Evolutionary conservation across 2,329 filamentous ascomycete species (phyloP).

Genomic region (Aureobasidium zeae): DNA sequence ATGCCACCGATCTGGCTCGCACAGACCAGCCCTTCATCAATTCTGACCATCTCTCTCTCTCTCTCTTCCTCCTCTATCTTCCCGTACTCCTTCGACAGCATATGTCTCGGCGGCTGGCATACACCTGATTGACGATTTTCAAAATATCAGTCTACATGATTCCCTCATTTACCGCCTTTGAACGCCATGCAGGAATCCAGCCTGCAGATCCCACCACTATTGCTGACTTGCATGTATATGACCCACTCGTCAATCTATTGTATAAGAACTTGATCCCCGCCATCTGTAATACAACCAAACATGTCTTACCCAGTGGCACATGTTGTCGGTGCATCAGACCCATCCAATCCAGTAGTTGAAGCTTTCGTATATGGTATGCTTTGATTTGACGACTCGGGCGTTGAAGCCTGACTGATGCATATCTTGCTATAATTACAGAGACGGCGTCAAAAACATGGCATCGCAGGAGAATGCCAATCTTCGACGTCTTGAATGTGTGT

Average conservation of each 20-base stretch:
- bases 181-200: conserved; percentile 1
- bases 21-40: too few relatives aligned
- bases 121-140: too few relatives aligned
- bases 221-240: conserved; percentile 13
- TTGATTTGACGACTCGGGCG: too few relatives aligned
- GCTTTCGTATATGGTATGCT: background rate
- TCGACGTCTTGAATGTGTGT: too few relatives aligned
- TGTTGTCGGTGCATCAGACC: background rate
- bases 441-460: background rate
- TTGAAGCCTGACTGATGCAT: background rate
- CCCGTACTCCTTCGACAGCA: too few relatives aligned
- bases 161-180: too few relatives aligned
- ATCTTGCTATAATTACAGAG: background rate
- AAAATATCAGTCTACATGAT: too few relatives aligned
- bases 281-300: background rate
- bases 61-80: too few relatives aligned
- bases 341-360: background rate
- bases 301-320: background rate
- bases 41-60: too few relatives aligned
- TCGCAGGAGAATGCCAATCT: background rate
- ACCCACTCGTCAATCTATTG: too few relatives aligned
- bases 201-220: conserved; percentile 5
- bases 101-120: too few relatives aligned
- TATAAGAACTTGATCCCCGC: background rate
- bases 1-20: too few relatives aligned